Evolutionary conservation across 179 eudicot genomes (phyloP).

Genomic region (Silene vulgaris): DNA sequence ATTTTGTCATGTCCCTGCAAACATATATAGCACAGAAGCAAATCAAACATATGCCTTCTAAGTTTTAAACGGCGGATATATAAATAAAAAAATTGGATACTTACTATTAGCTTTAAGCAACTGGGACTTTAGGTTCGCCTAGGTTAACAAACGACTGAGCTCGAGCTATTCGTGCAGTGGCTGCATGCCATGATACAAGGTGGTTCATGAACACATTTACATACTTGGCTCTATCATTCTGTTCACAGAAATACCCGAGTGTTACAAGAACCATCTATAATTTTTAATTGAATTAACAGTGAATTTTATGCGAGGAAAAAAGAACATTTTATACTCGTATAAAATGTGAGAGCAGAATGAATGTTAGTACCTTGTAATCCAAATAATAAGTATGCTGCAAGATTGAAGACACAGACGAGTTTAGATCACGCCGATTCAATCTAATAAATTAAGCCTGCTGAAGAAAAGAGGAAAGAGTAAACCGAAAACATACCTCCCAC

Average conservation of each 20-base stretch:
- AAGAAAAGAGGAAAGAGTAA: slow-evolving; percentile 6
- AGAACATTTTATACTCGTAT: neutral
- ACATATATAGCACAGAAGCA: slow-evolving; percentile 1
- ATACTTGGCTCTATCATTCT: slow-evolving; percentile 72
- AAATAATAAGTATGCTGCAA: slow-evolving; percentile 94
- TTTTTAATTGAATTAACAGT: neutral
- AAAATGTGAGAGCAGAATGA: neutral
- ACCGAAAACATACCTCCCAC: slow-evolving; percentile 75
- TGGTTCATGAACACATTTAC: slow-evolving; percentile 64
- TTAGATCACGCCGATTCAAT: slow-evolving; percentile 1
- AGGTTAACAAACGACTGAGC: slow-evolving; percentile 85
- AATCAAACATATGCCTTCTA: neutral
- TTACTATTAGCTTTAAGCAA: slow-evolving; percentile 27
- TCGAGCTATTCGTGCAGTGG: slow-evolving; percentile 63
- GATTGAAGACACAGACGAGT: slow-evolving; percentile 8
- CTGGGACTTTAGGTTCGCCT: slow-evolving; percentile 85
- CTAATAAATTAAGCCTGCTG: neutral
- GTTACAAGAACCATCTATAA: slow-evolving; percentile 6
- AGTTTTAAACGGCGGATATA: neutral
- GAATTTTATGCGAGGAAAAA: neutral
- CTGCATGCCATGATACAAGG: slow-evolving; percentile 87
- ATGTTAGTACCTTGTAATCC: slow-evolving; percentile 65
- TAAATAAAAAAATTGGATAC: neutral
- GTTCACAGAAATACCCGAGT: slow-evolving; percentile 20
- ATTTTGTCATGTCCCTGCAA: neutral